A percentile compares a stretch with the other conserved stretches of the same genome.
Conservation (phyloP, 2,329 filamentous ascomycete species). For the Neopestalotiopsis clavispora region DNA sequence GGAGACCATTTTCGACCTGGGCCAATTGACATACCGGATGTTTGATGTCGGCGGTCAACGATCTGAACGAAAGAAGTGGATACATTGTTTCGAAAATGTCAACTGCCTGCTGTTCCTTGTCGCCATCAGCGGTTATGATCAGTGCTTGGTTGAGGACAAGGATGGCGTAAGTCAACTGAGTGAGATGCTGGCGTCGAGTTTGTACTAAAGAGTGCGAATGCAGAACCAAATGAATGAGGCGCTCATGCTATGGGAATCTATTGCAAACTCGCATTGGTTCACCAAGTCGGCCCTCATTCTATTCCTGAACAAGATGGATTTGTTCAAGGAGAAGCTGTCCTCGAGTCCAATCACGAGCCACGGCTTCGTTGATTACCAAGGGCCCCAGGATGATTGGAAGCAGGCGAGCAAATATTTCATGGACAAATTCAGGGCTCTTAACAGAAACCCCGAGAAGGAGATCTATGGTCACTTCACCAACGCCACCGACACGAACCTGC, state of each 20-base stretch:
- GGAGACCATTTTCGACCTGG: constrained; percentile 91
- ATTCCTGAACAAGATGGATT: constrained; percentile 87
- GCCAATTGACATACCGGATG: constrained; percentile 94
- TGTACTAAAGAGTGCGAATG: constrained; percentile 24
- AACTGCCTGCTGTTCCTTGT: constrained; percentile 92
- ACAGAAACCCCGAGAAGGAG: constrained; percentile 69
- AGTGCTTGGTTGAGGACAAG: constrained; percentile 94
- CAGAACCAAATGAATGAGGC: constrained; percentile 93
- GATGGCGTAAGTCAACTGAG: constrained; percentile 73
- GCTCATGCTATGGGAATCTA: constrained; percentile 84
- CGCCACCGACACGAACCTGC: constrained; percentile 71
- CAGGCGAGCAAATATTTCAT: constrained; percentile 81
- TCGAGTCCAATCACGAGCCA: constrained; percentile 74
- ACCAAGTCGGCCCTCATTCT: constrained; percentile 80
- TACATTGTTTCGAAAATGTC: constrained; percentile 94
- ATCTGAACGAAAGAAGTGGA: constrained; percentile 97
- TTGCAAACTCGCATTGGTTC: constrained; percentile 88
- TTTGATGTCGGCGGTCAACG: constrained; percentile 93
- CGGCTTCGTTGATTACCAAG: constrained; percentile 79
- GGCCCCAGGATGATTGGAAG: constrained; percentile 73
- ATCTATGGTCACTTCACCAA: constrained; percentile 69
- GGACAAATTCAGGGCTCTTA: constrained; percentile 79
- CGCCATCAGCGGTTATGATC: constrained; percentile 94
- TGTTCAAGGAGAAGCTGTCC: constrained; percentile 78
- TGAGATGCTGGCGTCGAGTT: neutral